Percentiles rank a stretch among this genome's conserved stretches.
Conservation (phyloP, 345 rosid genomes). For the Cochlearia excelsa region DNA sequence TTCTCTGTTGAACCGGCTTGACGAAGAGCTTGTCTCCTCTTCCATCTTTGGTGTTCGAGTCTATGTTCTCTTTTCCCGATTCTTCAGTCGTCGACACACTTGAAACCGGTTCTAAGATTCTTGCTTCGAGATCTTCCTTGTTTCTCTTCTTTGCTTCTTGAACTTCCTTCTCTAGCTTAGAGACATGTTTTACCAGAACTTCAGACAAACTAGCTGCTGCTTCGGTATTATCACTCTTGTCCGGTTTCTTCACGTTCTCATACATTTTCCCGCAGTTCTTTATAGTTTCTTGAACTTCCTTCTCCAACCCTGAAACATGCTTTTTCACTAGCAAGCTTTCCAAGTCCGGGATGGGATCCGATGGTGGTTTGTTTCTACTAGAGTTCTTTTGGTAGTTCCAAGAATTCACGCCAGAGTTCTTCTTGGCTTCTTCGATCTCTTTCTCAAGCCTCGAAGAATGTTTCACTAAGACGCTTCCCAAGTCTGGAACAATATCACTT, state of each 20-base stretch:
- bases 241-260: slow-evolving; percentile 40
- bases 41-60: slow-evolving; percentile 41
- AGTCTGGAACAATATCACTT: slow-evolving; percentile 38
- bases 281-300: slow-evolving; percentile 43
- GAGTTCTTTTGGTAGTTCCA: slow-evolving; percentile 25
- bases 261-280: slow-evolving; percentile 31
- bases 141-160: slow-evolving; percentile 66
- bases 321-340: slow-evolving; percentile 47
- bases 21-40: slow-evolving; percentile 60
- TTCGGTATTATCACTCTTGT: slow-evolving; percentile 2
- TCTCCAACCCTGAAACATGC: slow-evolving; percentile 47
- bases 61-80: slow-evolving; percentile 59
- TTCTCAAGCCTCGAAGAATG: slow-evolving; percentile 54
- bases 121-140: slow-evolving; percentile 34
- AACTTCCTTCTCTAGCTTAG: slow-evolving; percentile 81
- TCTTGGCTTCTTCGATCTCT: slow-evolving; percentile 62
- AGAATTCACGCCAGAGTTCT: slow-evolving; percentile 34
- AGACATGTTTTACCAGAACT: slow-evolving; percentile 63
- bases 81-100: slow-evolving; percentile 7
- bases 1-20: slow-evolving; percentile 49
- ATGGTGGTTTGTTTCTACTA: slow-evolving; percentile 27
- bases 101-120: slow-evolving; percentile 2
- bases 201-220: slow-evolving; percentile 34
- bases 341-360: slow-evolving; percentile 45
- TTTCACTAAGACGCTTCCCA: slow-evolving; percentile 66